Conservation (phyloP, 2,329 filamentous ascomycete genomes). For the Ilyonectria robusta region DNA sequence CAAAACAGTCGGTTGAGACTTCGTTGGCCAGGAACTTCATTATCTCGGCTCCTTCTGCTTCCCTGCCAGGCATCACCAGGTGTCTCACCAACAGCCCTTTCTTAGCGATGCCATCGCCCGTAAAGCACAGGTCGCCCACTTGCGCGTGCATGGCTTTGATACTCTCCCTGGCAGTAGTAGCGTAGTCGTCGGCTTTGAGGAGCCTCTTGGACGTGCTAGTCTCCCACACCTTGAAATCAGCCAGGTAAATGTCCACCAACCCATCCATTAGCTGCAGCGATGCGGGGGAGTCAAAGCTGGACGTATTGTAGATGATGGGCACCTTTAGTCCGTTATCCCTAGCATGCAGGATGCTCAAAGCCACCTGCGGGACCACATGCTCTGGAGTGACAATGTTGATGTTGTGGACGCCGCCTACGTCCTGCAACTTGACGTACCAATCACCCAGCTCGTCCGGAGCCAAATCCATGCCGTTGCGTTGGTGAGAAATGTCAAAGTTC, state of each 20-base stretch:
- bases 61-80: slow-evolving; percentile 87
- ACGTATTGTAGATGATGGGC: slow-evolving; percentile 89
- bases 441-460: slow-evolving; percentile 83
- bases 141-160: slow-evolving; percentile 85
- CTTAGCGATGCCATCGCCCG: slow-evolving; percentile 84
- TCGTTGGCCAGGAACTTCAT: slow-evolving; percentile 82
- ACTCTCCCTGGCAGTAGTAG: slow-evolving; percentile 79
- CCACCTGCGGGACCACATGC: slow-evolving; percentile 88
- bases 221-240: slow-evolving; percentile 89
- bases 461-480: slow-evolving; percentile 84
- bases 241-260: slow-evolving; percentile 88
- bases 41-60: slow-evolving; percentile 80
- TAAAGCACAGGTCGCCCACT: slow-evolving; percentile 88
- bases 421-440: slow-evolving; percentile 88
- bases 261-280: slow-evolving; percentile 82
- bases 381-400: slow-evolving; percentile 92
- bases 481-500: slow-evolving; percentile 87
- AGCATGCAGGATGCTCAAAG: slow-evolving; percentile 81
- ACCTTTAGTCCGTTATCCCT: slow-evolving; percentile 77
- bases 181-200: slow-evolving; percentile 85
- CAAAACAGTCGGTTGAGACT: slow-evolving; percentile 81
- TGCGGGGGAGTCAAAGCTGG: slow-evolving; percentile 81
- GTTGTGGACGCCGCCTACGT: slow-evolving; percentile 86
- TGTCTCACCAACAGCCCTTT: slow-evolving; percentile 82
- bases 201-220: slow-evolving; percentile 75